Base-by-base conservation (phyloP, 1,139 yeast genomes). In the Hyphopichia burtonii region DNA sequence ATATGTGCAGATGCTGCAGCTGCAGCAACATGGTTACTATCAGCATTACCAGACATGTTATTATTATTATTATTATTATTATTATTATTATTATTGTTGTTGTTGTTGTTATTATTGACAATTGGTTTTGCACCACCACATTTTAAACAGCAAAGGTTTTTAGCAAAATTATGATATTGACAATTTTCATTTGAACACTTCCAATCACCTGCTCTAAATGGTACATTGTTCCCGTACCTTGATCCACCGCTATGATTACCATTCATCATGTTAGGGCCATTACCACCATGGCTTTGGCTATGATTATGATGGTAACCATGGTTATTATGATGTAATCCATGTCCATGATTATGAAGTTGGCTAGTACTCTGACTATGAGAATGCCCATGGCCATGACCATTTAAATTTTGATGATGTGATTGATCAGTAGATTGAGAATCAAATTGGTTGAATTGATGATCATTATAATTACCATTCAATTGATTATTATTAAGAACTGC, bases 161-260 rank as follows among this genome's bases (percentile, higher is more conserved):
- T 90, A 7, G 97, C 97, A 74, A 91, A 91, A 61, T 91, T 91
- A 63, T 91, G 97, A 60, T 90, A 91, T 38, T 82, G 76, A 61
- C 97, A 91, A 30, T 80, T 74, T 42, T 86, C 94, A 49, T 76
- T 78, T 25, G 78, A 68, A 69, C 97, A 90, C 61, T 89, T 90
- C 97, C 97, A 91, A 63, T 91, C 98, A 37, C 98, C 97, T 2
- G 97, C 97, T 55, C 97, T 78, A 64, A 91, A 91, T 14, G 97
- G 97, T 11, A 90, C 95, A 47, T 76, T 70, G 36, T 57, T 63
- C 30, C 59, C 59, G 17, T 59, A 47, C 18, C 44, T 46, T 30
- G 36, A 16, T 15, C 39, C 23, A 22, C 32, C 22, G 32, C 50
- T 49, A 40, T 45, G 44, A 40, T 55, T 50, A 41, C 55, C 47